phyloP scores from a whole-genome alignment of 768 basidiomycete species.

The Trametes cubensis region DNA sequence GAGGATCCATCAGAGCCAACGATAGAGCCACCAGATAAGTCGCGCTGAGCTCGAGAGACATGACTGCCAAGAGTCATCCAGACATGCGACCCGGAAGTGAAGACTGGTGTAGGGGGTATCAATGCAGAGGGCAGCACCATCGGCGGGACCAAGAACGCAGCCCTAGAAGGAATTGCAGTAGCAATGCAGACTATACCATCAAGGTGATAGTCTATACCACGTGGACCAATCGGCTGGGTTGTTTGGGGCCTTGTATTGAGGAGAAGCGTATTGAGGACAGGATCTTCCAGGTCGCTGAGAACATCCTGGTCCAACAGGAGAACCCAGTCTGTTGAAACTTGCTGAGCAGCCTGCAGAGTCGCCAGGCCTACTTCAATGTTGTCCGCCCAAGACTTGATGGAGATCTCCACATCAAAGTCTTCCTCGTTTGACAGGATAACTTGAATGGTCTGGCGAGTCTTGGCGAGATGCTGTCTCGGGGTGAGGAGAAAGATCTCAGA shows the following conservation, averaged over 20 bases:
- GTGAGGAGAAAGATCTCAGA: constrained; percentile 52
- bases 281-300: constrained; percentile 38
- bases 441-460: constrained; percentile 42
- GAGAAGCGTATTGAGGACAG: constrained; percentile 44
- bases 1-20: constrained; percentile 10
- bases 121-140: constrained; percentile 49
- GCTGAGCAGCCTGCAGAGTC: constrained; percentile 41
- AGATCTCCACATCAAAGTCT: constrained; percentile 43
- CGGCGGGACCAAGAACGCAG: constrained; percentile 61
- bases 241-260: constrained; percentile 38
- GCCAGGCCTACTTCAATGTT: constrained; percentile 29
- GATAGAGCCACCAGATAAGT: constrained; percentile 44
- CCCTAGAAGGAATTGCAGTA: constrained; percentile 39
- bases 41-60: constrained; percentile 32
- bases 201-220: constrained; percentile 33
- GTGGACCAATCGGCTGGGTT: constrained; percentile 46
- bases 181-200: constrained; percentile 25
- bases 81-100: constrained; percentile 18
- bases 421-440: constrained; percentile 33
- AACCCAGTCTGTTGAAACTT: constrained; percentile 50
- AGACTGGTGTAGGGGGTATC: constrained; percentile 26
- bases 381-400: constrained; percentile 39
- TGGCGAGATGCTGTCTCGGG: constrained; percentile 40
- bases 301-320: constrained; percentile 55
- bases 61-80: constrained; percentile 36